phyloP scores from a whole-genome alignment of 2,329 filamentous ascomycete genomes.

The Pezicula radicicola region DNA sequence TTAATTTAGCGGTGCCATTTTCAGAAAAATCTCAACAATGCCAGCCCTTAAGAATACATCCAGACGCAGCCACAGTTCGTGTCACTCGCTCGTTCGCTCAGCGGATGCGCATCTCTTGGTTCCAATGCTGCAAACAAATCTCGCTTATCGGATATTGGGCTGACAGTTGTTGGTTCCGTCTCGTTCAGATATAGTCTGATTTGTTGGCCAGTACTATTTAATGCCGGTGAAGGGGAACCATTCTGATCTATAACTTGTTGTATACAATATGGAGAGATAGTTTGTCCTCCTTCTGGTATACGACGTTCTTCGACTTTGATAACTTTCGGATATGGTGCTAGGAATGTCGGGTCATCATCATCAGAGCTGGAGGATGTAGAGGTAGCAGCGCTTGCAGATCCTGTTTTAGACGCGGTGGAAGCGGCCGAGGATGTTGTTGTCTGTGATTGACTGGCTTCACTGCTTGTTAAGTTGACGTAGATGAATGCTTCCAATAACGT shows the following conservation, averaged over 20 bases:
- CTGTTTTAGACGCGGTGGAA: slow-evolving; percentile 13
- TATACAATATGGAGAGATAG: slow-evolving; percentile 56
- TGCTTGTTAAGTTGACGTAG: slow-evolving; percentile 45
- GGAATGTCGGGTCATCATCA: slow-evolving; percentile 23
- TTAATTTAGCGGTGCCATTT: too few species aligned
- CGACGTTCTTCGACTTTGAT: slow-evolving; percentile 67
- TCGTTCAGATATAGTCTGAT: slow-evolving; percentile 25
- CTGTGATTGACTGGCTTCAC: slow-evolving; percentile 24
- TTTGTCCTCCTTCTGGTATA: slow-evolving; percentile 16
- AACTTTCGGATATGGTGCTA: slow-evolving; percentile 48
- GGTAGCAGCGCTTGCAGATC: not conserved
- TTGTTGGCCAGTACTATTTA: slow-evolving; percentile 21
- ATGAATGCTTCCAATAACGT: slow-evolving; percentile 67
- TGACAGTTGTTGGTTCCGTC: slow-evolving; percentile 15
- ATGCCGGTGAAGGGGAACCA: slow-evolving; percentile 28
- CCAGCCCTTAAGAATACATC: not conserved
- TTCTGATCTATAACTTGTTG: slow-evolving; percentile 58
- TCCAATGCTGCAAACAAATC: not conserved
- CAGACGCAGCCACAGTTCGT: slow-evolving; percentile 8
- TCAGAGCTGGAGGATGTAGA: slow-evolving; percentile 7
- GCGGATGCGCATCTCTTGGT: not conserved
- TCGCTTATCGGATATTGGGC: not conserved
- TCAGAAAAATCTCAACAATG: not conserved
- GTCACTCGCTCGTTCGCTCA: not conserved
- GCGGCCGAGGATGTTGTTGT: slow-evolving; percentile 13